Evolutionary conservation across 2,329 filamentous ascomycete genomes (phyloP), one percentile per base, ranked within the genome.

Genomic region (Phialophora chinensis): DNA sequence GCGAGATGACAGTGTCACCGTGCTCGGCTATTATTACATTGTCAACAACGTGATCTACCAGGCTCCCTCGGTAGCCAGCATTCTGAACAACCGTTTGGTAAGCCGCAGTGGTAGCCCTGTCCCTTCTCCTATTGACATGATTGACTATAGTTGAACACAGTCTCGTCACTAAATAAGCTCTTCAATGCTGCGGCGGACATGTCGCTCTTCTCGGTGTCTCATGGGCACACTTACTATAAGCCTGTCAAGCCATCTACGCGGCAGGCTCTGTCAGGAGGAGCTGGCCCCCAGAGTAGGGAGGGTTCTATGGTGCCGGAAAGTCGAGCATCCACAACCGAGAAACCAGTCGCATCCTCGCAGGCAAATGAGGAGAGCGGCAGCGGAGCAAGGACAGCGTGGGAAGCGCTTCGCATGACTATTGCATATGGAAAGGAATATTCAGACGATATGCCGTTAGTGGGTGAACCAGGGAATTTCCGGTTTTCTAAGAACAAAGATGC

Each of bases 401-500:
- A 84, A 23, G 84, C 85, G 8, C 80, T 87, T 60, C 77, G 74
- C 42, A 79, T 88, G 38, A 81, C 83, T 27, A 77, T 84, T 12
- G 77, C 78, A 7, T 88, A 85, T 72, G 85, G 82, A 14, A 82
- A 87, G 69, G 87, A 89, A 69, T 89, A 82, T 76, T 86, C 86
- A 79, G 87, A 90, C 74, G 87, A 89, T 72, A 87, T 85, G 66
- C 86, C 87, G 0, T 77, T 90, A 14, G 79, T 84, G 7, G 87
- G 87, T 56, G 87, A 89, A 73, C 87, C 88, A 0, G 87, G 87
- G 33, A 83, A 82, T 4, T 88, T 90, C 71, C 84, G 86, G 62
- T 82, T 88, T 69, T 81, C 82, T 6, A 80, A 79, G 60, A 70
- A 72, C 5, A 77, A 74, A 7, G 79, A 80, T 8, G 49, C 59